Conservation (phyloP, 1,284 basidiomycete species). For the Cryptococcus sp. region DNA sequence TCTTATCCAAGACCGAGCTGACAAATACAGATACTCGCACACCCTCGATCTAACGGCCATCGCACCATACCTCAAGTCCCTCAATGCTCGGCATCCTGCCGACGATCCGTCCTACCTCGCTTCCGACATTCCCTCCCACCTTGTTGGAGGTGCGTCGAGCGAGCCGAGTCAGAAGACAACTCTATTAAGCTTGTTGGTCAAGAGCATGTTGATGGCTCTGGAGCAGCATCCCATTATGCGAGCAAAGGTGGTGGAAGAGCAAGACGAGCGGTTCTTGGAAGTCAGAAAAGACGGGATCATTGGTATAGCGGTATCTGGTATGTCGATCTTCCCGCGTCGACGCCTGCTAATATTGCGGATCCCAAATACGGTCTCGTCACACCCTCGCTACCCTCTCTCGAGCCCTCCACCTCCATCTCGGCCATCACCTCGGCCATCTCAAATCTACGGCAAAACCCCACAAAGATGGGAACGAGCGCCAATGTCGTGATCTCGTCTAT, state of each 20-base stretch:
- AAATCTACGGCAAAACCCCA: slow-evolving; percentile 55
- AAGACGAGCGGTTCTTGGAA: slow-evolving; percentile 30
- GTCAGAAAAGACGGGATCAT: slow-evolving; percentile 32
- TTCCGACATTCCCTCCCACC: slow-evolving; percentile 52
- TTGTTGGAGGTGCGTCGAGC: slow-evolving; percentile 30
- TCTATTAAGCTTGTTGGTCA: slow-evolving; percentile 78
- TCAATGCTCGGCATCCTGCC: slow-evolving; percentile 56
- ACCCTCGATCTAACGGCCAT: slow-evolving; percentile 76
- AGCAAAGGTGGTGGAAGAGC: slow-evolving; percentile 23
- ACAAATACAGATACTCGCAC: slow-evolving; percentile 51
- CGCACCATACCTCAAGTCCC: slow-evolving; percentile 61
- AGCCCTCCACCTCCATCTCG: slow-evolving; percentile 57
- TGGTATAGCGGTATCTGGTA: slow-evolving; percentile 40
- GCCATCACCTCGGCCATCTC: slow-evolving; percentile 60
- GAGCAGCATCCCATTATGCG: slow-evolving; percentile 52
- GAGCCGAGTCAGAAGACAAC: slow-evolving; percentile 52
- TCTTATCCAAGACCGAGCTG: slow-evolving; percentile 5
- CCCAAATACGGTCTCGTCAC: slow-evolving; percentile 75
- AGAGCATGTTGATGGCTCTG: slow-evolving; percentile 74
- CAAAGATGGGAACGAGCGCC: slow-evolving; percentile 55
- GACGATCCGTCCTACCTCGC: slow-evolving; percentile 39
- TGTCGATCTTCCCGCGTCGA: neutral
- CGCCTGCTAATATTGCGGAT: slow-evolving; percentile 47
- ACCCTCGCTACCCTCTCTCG: slow-evolving; percentile 65
- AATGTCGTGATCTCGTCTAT: slow-evolving; percentile 85